phyloP scores from a whole-genome alignment of 139 green algal genomes.

The Micractinium conductrix region DNA sequence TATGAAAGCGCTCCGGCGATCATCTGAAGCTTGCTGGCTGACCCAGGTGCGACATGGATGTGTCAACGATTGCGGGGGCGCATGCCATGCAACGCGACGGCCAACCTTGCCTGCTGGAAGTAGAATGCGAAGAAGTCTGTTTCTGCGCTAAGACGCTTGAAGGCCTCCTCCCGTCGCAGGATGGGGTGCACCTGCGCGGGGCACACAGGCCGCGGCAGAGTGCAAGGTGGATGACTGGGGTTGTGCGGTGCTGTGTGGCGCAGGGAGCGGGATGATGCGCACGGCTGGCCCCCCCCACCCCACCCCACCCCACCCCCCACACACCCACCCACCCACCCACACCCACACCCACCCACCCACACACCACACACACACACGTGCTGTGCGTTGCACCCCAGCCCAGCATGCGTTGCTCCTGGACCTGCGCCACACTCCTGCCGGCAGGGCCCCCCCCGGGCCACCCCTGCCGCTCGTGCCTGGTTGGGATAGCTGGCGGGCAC shows the following conservation, averaged over 20 bases:
- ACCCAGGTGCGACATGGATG: background rate
- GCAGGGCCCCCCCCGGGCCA: too few relatives aligned
- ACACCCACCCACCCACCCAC: too few relatives aligned
- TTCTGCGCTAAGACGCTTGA: constrained; percentile 16
- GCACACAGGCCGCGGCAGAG: too few relatives aligned
- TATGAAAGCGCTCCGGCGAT: background rate
- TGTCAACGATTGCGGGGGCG: background rate
- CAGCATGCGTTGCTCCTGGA: too few relatives aligned
- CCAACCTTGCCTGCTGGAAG: constrained; percentile 19
- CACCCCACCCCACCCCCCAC: too few relatives aligned
- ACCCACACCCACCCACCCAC: too few relatives aligned
- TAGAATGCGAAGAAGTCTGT: constrained; percentile 47
- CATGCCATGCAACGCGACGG: background rate
- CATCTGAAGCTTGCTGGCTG: background rate
- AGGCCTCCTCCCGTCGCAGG: constrained; percentile 16
- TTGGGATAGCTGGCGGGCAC: constrained; percentile 30
- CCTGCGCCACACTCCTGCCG: too few relatives aligned
- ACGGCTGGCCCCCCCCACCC: too few relatives aligned
- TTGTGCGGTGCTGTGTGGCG: background rate
- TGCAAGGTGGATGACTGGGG: background rate
- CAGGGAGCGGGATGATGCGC: background rate
- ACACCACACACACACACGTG: too few relatives aligned
- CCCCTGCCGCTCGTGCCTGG: too few relatives aligned
- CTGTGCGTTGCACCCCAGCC: too few relatives aligned
- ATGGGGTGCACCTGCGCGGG: constrained; percentile 27